These are phyloP conservation scores for Xylaria sp. DNA, from an alignment of 2,329 filamentous ascomycete species.

Conservation along the genomic window DNA sequence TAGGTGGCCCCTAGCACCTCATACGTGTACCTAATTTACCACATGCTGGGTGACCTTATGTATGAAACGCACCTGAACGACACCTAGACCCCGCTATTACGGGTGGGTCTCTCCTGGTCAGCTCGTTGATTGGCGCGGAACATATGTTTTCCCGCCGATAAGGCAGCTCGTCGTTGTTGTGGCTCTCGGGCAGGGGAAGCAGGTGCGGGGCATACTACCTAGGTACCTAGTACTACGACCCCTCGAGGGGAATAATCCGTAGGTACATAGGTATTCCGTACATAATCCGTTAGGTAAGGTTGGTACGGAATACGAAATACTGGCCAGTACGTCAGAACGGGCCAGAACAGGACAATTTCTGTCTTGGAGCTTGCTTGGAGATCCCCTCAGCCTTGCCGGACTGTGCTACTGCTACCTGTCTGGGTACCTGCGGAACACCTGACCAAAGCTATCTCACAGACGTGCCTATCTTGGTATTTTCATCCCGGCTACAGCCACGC, in stretches of 20 bases:
- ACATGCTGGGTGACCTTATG: too few relatives aligned
- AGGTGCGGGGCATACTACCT: neutral
- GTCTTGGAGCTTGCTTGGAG: neutral
- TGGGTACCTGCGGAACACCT: too few relatives aligned
- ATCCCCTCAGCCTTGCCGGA: neutral
- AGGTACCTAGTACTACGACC: neutral
- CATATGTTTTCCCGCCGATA: neutral
- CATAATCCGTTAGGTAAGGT: too few relatives aligned
- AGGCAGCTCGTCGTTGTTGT: neutral
- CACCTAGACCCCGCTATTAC: neutral
- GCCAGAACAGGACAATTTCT: slow-evolving; percentile 6
- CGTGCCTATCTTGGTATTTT: neutral
- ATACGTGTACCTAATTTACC: too few relatives aligned
- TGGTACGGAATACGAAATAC: neutral
- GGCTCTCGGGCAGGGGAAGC: neutral
- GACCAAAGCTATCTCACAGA: neutral
- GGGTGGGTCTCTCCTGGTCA: neutral
- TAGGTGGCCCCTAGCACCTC: too few relatives aligned
- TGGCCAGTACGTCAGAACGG: neutral
- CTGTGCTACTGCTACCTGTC: neutral
- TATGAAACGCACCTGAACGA: neutral
- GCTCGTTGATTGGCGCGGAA: neutral
- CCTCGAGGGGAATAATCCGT: neutral
- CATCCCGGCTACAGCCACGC: neutral
- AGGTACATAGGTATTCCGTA: too few relatives aligned